Base-by-base conservation (phyloP, 495 filamentous ascomycete genomes). In the Penicillium arizonense region DNA sequence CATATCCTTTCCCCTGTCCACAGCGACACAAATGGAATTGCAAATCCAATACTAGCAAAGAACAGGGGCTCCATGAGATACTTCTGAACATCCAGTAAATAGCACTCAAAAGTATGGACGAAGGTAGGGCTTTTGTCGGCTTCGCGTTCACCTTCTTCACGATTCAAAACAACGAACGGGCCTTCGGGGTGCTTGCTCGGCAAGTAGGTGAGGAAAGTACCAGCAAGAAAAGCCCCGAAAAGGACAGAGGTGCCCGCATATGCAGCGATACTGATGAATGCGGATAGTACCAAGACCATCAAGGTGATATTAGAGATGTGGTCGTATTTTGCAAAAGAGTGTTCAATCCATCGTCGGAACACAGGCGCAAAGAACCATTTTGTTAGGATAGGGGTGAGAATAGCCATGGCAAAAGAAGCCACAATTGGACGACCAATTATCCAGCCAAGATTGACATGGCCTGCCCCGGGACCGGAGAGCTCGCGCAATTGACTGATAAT, bases 31-130 rank as follows among this genome's bases (percentile, higher is more conserved):
- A 91, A 84, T 0, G 88, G 87, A 20, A 93, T 87, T 0, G 87
- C 83, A 56, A 91, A 90, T 2, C 89, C 87, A 28, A 91, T 84
- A 58, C 76, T 72, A 32, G 77, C 79, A 56, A 92, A 93, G 71
- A 92, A 91, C 47, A 89, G 77, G 1, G 88, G 87, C 44, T 84
- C 80, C 20, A 92, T 76, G 3, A 90, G 65, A 39, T 72, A 77
- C 16, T 73, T 42, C 14, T 84, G 73, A 0, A 75, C 58, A 3
- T 49, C 64, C 6, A 67, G 12, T 1, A 71, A 47, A 37, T 71
- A 71, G 8, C 43, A 42, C 55, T 71, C 66, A 47, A 71, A 71
- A 0, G 68, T 71, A 45, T 71, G 66, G 12, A 66, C 48, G 23
- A 71, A 71, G 0, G 62, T 71, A 2, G 68, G 68, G 32, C 64